Evolutionary conservation across 305 asterid genomes (phyloP), one percentile per base, ranked within the genome.

Genomic region (Fraxinus paxiana): DNA sequence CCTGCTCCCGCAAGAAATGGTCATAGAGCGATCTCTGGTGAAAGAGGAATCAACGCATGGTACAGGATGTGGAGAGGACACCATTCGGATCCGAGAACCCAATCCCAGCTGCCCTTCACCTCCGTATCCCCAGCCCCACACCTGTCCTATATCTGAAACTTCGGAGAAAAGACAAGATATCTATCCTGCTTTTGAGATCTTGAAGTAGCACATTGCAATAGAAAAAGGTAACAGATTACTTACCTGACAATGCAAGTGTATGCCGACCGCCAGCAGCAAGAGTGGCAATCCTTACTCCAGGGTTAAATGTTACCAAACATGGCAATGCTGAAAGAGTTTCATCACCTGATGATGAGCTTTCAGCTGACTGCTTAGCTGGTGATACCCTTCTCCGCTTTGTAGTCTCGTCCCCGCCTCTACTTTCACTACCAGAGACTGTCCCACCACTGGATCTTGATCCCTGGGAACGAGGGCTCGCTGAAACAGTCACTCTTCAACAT

Each of bases 121-220:
- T 79, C 99, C 99, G 83, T 96, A 92, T 82, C 99, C 99, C 99
- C 99, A 96, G 84, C 98, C 95, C 98, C 98, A 96, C 82, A 96
- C 98, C 89, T 94, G 98, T 84, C 99, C 99, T 75, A 87, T 82
- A 90, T 96, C 99, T 94, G 90, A 80, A 91, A 88, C 86, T 89
- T 86, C 26, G 82, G 80, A 79, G 81, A 86, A 77, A 77, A 38
- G 67, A 65, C 35, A 79, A 76, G 79, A 82, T 82, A 80, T 80
- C 79, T 79, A 43, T 73, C 79, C 81, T 75, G 80, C 80, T 79
- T 75, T 86, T 7, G 77, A 76, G 26, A 65, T 26, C 81, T 72
- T 65, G 48, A 79, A 75, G 77, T 63, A 51, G 74, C 67, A 73
- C 17, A 28, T 48, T 35, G 71, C 74, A 79, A 63, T 81, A 41